Evolutionary conservation across 1,284 basidiomycete species (phyloP).

Genomic region (Boletellus sp.): DNA sequence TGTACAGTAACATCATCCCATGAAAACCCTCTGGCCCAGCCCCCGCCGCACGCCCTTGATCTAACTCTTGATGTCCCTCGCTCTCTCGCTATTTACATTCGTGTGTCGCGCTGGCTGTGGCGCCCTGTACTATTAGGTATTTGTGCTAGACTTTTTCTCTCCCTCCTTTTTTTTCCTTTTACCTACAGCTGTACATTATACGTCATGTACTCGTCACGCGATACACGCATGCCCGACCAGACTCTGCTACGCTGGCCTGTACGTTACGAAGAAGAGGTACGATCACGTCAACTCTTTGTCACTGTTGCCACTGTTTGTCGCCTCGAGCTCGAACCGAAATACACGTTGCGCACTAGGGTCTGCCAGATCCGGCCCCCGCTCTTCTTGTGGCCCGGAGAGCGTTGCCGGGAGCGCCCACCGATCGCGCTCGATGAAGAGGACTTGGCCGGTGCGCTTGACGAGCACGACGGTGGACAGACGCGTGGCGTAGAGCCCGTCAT

Average conservation of each 20-base stretch:
- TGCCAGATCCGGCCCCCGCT: constrained; percentile 35
- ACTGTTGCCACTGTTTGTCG: too few relatives aligned
- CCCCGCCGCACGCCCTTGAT: too few relatives aligned
- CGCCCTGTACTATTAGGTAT: constrained; percentile 24
- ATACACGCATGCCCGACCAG: constrained; percentile 16
- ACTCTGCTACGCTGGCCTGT: constrained; percentile 1
- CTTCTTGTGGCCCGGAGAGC: background rate
- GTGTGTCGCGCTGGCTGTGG: constrained; percentile 31
- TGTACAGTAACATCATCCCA: constrained; percentile 54
- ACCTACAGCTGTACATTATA: constrained; percentile 20
- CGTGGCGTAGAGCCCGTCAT: constrained; percentile 52
- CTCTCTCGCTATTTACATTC: constrained; percentile 23
- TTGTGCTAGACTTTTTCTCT: constrained; percentile 29
- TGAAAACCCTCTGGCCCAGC: constrained; percentile 27
- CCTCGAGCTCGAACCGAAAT: constrained; percentile 47
- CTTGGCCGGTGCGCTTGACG: constrained; percentile 56
- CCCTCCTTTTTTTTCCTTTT: background rate
- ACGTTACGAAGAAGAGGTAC: too few relatives aligned
- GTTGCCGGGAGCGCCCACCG: constrained; percentile 50
- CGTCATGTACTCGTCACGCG: constrained; percentile 29
- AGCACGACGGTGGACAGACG: constrained; percentile 72
- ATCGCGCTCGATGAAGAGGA: constrained; percentile 69
- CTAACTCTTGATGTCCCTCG: constrained; percentile 6
- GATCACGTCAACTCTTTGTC: too few relatives aligned
- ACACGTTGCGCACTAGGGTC: constrained; percentile 46